A percentile compares a stretch with the other conserved stretches of the same genome.
These are phyloP conservation scores for Porphyrellus cyaneotinctus DNA, from an alignment of 768 basidiomycete genomes.

Conservation along the genomic window DNA sequence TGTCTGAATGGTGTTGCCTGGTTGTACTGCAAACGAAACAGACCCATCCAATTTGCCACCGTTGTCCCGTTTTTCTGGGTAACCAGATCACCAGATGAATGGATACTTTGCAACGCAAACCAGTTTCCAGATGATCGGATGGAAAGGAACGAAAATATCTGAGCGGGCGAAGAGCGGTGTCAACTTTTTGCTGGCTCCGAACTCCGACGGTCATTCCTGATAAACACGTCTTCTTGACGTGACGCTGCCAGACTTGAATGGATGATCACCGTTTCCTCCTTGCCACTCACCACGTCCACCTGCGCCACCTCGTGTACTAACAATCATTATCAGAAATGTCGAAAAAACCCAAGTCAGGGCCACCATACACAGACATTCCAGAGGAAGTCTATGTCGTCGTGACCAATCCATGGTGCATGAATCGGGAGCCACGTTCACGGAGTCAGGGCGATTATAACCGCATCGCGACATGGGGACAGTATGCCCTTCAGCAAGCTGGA, in stretches of 20 bases:
- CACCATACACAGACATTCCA: conserved; percentile 25
- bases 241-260: background rate
- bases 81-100: too few species aligned
- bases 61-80: too few species aligned
- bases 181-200: background rate
- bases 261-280: background rate
- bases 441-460: conserved; percentile 15
- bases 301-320: background rate
- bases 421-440: conserved; percentile 6
- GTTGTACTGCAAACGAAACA: too few species aligned
- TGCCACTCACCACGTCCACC: conserved; percentile 2
- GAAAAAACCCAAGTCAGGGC: conserved; percentile 21
- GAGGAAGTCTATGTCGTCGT: conserved; percentile 24
- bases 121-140: too few species aligned
- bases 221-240: background rate
- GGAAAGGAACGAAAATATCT: too few species aligned
- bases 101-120: too few species aligned
- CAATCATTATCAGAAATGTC: conserved; percentile 14
- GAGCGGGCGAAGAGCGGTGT: too few species aligned
- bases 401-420: conserved; percentile 23
- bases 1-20: too few species aligned
- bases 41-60: too few species aligned
- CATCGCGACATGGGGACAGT: conserved; percentile 24
- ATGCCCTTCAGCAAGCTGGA: conserved; percentile 22
- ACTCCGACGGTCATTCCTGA: background rate